A percentile compares a stretch with the other conserved stretches of the same genome.
Conservation (phyloP, 2,329 filamentous ascomycete genomes). For the Paraphaeosphaeria sporulosa region DNA sequence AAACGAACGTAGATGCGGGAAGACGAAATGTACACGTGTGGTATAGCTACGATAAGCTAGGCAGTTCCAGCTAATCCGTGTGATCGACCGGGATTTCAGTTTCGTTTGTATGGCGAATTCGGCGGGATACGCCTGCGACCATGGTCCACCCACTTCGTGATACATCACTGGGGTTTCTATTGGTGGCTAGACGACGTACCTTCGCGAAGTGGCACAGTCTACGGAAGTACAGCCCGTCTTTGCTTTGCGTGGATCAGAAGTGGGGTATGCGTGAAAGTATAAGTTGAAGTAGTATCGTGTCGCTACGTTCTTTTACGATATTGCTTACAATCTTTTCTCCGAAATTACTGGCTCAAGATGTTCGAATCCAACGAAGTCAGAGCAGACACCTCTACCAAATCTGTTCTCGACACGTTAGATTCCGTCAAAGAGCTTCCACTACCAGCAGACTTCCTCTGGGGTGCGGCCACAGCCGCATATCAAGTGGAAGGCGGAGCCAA, state of each 20-base stretch:
- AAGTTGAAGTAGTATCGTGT: not conserved
- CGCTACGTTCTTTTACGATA: not conserved
- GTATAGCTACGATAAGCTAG: constrained; percentile 10
- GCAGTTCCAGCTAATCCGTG: not conserved
- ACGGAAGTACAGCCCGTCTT: not conserved
- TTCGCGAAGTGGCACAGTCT: constrained; percentile 11
- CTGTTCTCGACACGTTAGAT: constrained; percentile 6
- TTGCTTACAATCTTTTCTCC: not conserved
- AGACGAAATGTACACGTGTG: not conserved
- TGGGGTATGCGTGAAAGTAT: constrained; percentile 4
- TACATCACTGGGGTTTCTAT: not conserved
- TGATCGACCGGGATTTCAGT: constrained; percentile 1
- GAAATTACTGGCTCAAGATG: not conserved
- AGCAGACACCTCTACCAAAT: constrained; percentile 2
- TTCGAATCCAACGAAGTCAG: constrained; percentile 13
- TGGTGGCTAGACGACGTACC: not conserved
- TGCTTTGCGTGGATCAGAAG: not conserved
- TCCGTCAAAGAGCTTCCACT: constrained; percentile 25
- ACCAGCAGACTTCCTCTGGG: constrained; percentile 51
- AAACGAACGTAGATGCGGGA: not conserved
- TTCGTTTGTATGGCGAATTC: not conserved
- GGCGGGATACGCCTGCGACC: not conserved
- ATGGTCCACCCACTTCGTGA: constrained; percentile 4
- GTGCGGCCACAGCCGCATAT: constrained; percentile 51
- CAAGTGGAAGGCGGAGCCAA: constrained; percentile 54